Evolutionary conservation across 805 yeast species (phyloP), one percentile per base, ranked within the genome.

Genomic region (Spathaspora boniae): DNA sequence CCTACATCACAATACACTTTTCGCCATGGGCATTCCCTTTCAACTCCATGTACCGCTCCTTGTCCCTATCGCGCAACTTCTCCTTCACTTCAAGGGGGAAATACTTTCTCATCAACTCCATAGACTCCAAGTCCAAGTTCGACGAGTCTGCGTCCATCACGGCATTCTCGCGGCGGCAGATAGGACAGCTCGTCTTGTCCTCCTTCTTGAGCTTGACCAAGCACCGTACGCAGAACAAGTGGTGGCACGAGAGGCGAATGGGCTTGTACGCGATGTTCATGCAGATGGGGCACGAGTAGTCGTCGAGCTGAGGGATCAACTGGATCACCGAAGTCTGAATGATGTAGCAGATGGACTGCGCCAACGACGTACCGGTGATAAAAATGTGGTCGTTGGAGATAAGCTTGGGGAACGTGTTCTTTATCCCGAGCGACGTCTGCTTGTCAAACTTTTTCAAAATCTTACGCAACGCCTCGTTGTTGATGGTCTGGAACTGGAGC

Each of bases 361-460:
- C 73, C 29, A 80, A 54, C 6, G 80, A 72, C 8, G 57, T 51
- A n/a, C 76, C 72, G 6, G 62, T 60, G 37, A 69, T 59, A 35
- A 67, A 66, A 9, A 65, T 56, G 38, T 71, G 74, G 38, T 67
- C 69, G 27, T 58, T 47, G 9, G 61, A 53, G 29, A 68, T 53
- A 39, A 72, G 51, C 27, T 62, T 54, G 2, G 82, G 80, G 46
- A 76, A 73, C 29, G 59, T 49, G 4, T 56, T 38, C 26, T 72
- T 65, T 0, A 79, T 63, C 20, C 70, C 66, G 19, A 82, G 57
- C 5, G 75, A 59, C 0, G 91, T 83, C 47, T 76, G 81, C 51
- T 83, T 83, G 46, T 84, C 88, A 47, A 84, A 83, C 51, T 83
- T 83, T 52, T 83, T 82, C 50, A 82, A 62, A 41, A 83, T 83